Evolutionary conservation across 176 grass and related monocot genomes (phyloP), one percentile per base, ranked within the genome.

Genomic region (Aegilops speltoides): DNA sequence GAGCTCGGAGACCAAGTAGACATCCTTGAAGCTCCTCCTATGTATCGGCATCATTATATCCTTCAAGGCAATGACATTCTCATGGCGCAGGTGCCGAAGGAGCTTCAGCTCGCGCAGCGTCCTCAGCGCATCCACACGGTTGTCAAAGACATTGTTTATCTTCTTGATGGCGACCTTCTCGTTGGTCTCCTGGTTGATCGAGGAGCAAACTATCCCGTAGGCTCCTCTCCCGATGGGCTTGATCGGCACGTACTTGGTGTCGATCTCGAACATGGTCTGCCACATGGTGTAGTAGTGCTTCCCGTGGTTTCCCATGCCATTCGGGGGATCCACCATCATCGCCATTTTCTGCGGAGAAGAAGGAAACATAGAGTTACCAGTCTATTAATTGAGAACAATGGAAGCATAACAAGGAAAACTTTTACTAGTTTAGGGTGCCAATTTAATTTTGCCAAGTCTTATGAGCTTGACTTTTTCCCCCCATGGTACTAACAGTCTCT

Each of bases 221-320:
- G 89, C 89, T 15, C 89, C 89, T 12, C 86, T 63, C 3, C 89
- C 89, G 0, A 91, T 91, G 62, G 89, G 89, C 77, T 91, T 91
- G 86, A 91, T 88, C 0, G 89, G 89, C 85, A 85, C 82, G 19
- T 91, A 91, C 86, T 88, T 91, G 10, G 69, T 91, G 86, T 91
- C 89, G 3, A 91, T 85, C 82, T 91, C 89, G 76, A 91, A 91
- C 23, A 88, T 72, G 3, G 81, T 91, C 60, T 91, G 89, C 89
- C 89, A 91, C 89, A 91, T 91, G 22, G 89, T 85, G 82, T 91
- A 91, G 77, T 91, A 91, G 62, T 91, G 89, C 86, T 91, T 91
- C 52, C 89, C 89, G 28, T 91, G 86, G 77, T 69, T 85, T 13
- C 50, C 89, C 69, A 70, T 81, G 76, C 89, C 89, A 68, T 88